Base-by-base conservation (phyloP, 1,284 basidiomycete species). In the Malassezia japonica region DNA sequence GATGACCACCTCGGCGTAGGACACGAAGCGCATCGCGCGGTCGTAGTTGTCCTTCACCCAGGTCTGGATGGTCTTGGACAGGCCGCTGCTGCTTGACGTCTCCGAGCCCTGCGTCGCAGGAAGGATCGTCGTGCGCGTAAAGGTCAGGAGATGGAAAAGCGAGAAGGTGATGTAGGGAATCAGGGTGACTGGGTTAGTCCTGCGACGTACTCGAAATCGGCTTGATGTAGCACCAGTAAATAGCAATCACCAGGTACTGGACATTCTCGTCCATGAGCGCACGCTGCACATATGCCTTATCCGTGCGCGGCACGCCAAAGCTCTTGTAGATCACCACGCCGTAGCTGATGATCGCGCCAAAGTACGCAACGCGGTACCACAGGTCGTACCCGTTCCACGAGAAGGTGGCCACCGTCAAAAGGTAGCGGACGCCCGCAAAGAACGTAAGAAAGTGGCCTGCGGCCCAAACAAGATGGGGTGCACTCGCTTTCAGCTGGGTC, bases 21-120 rank as follows among this genome's bases (percentile, higher is more conserved):
- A 68, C 16, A 74, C 72, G 29, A 73, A 67, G 42, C 64, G 62
- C 72, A 74, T 74, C n/a, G 70, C 70, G 8, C 66, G 67, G 48
- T 72, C 69, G 57, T 74, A 72, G 52, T 73, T 73, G 24, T 63
- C 59, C 50, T 72, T 73, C 51, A 74, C 70, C 70, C 67, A 67
- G n/a, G 48, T 46, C 49, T 73, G 70, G 40, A 70, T 58, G 34
- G 64, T 56, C 50, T 70, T 70, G 43, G 64, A 58, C 10, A 60
- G 53, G 6, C 44, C 31, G 15, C 47, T 49, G 10, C 49, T 50
- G 18, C 56, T 48, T 7, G 49, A 28, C 9, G 51, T 55, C 7
- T 57, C 49, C 18, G 63, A 45, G 1, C 56, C 51, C 7, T 59
- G 56, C 2, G 67, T 64, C 32, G 65, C 61, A 0, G 68, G 64